Base-by-base conservation (phyloP, 2,329 filamentous ascomycete genomes). In the Aureobasidium namibiae region DNA sequence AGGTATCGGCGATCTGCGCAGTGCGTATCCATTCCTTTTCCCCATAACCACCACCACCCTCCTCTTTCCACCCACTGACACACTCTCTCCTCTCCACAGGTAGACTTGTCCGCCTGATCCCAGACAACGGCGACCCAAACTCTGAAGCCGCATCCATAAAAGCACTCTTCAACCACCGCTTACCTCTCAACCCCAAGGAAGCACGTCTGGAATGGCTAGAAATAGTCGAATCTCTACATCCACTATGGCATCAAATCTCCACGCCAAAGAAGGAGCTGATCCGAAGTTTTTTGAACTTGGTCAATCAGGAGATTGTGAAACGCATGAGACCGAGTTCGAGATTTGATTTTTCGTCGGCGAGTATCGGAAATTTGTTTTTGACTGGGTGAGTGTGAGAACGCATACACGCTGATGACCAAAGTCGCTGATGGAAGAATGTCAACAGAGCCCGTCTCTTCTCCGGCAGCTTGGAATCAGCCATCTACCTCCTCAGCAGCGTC, bases 41-140 rank as follows among this genome's bases (percentile, higher is more conserved):
- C 13, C 8, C 7, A 5, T 9, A 24, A 50, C 7, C 31, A 24
- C 2, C 31, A 26, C 18, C 18, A n/a, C 18, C 10, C 21, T 36
- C 11, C n/a, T 24, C n/a, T 24, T 33, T n/a, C 4, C n/a, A 8
- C 13, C 21, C n/a, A 16, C n/a, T n/a, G n/a, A n/a, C n/a, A n/a
- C n/a, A n/a, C n/a, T n/a, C n/a, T n/a, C n/a, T n/a, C n/a, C n/a
- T n/a, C n/a, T n/a, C n/a, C n/a, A 39, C 57, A 64, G 89, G 89
- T 73, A 87, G 94, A 65, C 82, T 97, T 5, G 91, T 97, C 60
- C 88, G 94, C 21, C 81, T 97, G 50, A 96, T 97, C 62, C 92
- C 92, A 1, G 82, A 86, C 62, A 69, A 76, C 33, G 72, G 75
- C 33, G 73, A 71, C 10, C 79, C 80, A 18, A 78, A 82, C 62